phyloP scores from a whole-genome alignment of 495 filamentous ascomycete species.

The Penicillium diatomitis region DNA sequence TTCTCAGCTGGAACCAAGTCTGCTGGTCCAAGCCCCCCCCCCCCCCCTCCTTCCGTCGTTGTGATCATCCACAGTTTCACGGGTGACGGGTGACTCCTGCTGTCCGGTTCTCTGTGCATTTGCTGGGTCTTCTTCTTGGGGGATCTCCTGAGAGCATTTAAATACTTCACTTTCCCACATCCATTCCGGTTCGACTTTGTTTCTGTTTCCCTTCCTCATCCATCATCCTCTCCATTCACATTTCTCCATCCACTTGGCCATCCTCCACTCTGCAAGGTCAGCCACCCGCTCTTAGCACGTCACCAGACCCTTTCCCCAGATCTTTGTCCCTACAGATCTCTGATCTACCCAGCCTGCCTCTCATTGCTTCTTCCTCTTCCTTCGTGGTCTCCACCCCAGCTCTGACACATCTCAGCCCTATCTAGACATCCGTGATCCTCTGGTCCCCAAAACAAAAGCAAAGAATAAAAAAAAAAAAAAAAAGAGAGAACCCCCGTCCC shows the following conservation, averaged over 20 bases:
- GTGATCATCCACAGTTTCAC: no score
- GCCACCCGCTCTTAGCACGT: constrained; percentile 8
- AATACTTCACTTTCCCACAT: neutral
- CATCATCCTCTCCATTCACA: neutral
- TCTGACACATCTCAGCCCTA: constrained; percentile 1
- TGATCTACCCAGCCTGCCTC: neutral
- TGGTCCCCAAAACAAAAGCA: no score
- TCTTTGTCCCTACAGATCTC: neutral
- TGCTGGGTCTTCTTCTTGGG: neutral
- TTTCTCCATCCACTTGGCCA: neutral
- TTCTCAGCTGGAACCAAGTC: neutral
- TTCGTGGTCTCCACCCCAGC: no score
- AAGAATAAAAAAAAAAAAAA: no score
- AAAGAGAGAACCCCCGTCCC: no score
- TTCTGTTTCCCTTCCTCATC: neutral
- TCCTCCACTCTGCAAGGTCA: constrained; percentile 4
- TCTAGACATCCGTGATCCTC: neutral
- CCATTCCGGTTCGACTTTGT: neutral
- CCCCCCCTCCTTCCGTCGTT: no score
- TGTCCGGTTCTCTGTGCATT: no score
- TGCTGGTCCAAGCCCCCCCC: neutral
- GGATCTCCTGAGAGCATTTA: neutral
- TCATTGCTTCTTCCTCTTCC: neutral
- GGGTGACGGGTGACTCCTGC: no score
- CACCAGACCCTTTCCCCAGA: constrained; percentile 4